Conservation (phyloP, 2,329 filamentous ascomycete genomes). For the Ophiostoma pallidulum region DNA sequence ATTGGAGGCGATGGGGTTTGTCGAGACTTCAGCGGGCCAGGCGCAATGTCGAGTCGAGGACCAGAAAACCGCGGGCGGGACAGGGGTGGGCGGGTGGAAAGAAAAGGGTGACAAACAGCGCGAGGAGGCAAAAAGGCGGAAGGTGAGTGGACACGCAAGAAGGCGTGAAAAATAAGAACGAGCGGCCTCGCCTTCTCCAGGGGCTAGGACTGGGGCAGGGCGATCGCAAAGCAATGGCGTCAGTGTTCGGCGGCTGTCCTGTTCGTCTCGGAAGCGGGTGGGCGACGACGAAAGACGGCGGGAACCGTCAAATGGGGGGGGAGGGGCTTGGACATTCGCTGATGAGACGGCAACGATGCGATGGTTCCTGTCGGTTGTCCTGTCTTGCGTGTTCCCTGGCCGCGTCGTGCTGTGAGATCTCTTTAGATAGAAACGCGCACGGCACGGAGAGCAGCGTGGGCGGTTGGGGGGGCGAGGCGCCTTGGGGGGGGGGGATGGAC, state of each 20-base stretch:
- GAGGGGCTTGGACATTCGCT: not conserved
- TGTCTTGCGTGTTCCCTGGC: too few relatives aligned
- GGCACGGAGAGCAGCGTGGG: too few relatives aligned
- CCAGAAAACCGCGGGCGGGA: conserved; percentile 4
- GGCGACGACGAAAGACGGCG: not conserved
- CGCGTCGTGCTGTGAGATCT: too few relatives aligned
- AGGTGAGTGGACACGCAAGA: too few relatives aligned
- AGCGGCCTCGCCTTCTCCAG: conserved; percentile 3
- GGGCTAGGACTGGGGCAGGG: not conserved
- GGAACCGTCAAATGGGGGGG: too few relatives aligned
- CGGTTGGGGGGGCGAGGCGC: too few relatives aligned
- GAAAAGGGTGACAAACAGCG: not conserved
- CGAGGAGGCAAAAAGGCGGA: not conserved
- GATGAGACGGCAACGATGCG: not conserved
- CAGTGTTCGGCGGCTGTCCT: conserved; percentile 3
- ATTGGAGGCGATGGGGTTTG: not conserved
- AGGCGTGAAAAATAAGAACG: not conserved
- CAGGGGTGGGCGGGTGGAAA: conserved; percentile 7
- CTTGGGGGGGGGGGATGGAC: too few relatives aligned
- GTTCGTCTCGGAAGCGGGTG: not conserved
- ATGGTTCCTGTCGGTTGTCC: too few relatives aligned
- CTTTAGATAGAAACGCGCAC: not conserved
- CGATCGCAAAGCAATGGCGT: conserved; percentile 11
- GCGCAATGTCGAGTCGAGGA: conserved; percentile 4
- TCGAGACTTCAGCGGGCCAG: conserved; percentile 7